Evolutionary conservation across 148 eudicot genomes (phyloP), one percentile per base, ranked within the genome.

Genomic region (Tetragonia tetragonoides): DNA sequence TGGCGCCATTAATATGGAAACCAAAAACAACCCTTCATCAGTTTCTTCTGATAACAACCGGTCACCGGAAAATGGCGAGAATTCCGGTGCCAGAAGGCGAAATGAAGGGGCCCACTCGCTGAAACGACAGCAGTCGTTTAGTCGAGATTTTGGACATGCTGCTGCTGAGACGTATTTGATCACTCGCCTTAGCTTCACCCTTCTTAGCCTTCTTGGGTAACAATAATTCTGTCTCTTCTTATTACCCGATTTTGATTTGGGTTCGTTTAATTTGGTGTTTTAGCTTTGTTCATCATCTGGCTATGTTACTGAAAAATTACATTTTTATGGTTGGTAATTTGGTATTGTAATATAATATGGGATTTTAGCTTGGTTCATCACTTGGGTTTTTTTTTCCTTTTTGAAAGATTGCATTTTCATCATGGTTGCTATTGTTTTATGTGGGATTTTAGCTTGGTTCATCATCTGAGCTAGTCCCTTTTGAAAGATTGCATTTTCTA

Each of bases 131-230:
- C 85, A 82, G 53, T 88, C 97, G 8, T 83, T 95, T 34, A 53
- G 91, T 14, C 76, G 83, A 3, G 89, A 94, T 57, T 74, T 94
- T n/a, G 86, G 90, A 8, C 97, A 90, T 77, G 97, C 97, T 20
- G 99, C 99, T 34, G 87, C 94, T 12, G 97, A 93, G 87, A 95
- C 97, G 54, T 93, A 87, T 79, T 73, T 95, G 75, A 72, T 93
- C 53, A 93, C 99, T 28, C 84, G 88, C 2, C 92, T 93, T 72
- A 84, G 78, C 75, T 91, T 92, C 84, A 88, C 83, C 83, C 91
- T 95, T 47, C 97, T 95, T 65, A 21, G 87, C 20, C 87, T 86
- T 64, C 93, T 95, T 60, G 99, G 99, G 99, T 95, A 93, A 10
- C 38, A 46, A 28, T 28, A 28, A 28, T 24, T 63, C 3, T 23